Evolutionary conservation across 139 green algal genomes (phyloP), one percentile per base, ranked within the genome.

Genomic region (Closterium sp.): DNA sequence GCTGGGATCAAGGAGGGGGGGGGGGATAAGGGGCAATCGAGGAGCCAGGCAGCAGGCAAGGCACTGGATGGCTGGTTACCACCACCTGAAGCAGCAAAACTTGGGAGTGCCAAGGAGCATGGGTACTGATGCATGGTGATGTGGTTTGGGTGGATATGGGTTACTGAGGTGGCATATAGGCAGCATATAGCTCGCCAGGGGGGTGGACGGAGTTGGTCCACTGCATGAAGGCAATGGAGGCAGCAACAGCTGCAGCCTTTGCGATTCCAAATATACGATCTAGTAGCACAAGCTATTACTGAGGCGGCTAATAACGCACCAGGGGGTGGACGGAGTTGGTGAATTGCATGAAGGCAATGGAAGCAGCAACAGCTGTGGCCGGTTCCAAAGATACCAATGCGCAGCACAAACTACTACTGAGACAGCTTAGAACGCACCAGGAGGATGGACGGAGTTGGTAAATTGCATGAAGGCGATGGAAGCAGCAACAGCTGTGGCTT

Each of bases 401-500:
- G n/a, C n/a, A n/a, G n/a, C n/a, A n/a, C n/a, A n/a, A n/a, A n/a
- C n/a, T n/a, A n/a, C n/a, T n/a, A n/a, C n/a, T n/a, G n/a, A n/a
- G n/a, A n/a, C n/a, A n/a, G 38, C 38, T 28, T 38, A 7, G 19
- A 30, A 28, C n/a, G 32, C 86, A 90, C 87, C 87, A 36, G 87
- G 87, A 16, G 87, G 87, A 16, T 90, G 87, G 31, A 90, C 23
- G 87, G 31, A 90, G 34, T 35, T 35, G 30, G 87, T 90, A 32
- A 85, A 90, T 35, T 90, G 87, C 87, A 90, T 90, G 64, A 64
- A 90, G 7, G 33, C 87, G 3, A 90, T 33, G 16, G 55, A 90
- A 85, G 66, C 87, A 33, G 87, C 33, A 33, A 90, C n/a, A 7
- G 34, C 87, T 9, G 21, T 36, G 25, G 32, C 87, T 16, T 36